Evolutionary conservation across 345 rosid species (phyloP), one percentile per base, ranked within the genome.

Genomic region (Arabidopsis suecica): DNA sequence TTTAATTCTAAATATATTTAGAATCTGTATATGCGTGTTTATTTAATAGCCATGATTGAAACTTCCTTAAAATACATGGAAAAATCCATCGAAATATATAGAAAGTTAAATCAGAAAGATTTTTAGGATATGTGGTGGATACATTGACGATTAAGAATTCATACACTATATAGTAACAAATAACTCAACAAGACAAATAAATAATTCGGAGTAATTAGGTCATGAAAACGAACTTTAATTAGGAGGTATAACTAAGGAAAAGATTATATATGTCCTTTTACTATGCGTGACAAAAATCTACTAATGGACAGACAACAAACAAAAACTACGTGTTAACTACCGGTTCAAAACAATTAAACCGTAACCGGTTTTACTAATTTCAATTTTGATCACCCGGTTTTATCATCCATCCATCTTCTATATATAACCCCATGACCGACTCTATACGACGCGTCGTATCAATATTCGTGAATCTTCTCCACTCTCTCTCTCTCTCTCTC

Each of bases 351-450:
- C 1, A 65, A 0, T 22, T 34, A 1, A 67, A 68, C 58, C 65
- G 16, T 20, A 61, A 14, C 18, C 65, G 59, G 58, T 9, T 54
- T 54, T 0, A 57, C 0, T 11, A 61, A 25, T 44, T 61, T 12
- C 10, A 13, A 23, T 10, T 34, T 64, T 56, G 0, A 18, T 22
- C 3, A 12, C 0, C 77, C 81, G 77, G 81, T 71, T 77, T 30
- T 32, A 2, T 58, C 45, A 13, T 10, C 10, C 45, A 13, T 10
- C 10, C 42, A 5, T 22, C 37, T n/a, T 58, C 68, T 78, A 51
- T 78, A 50, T 11, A 78, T 78, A 78, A 3, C 62, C 50, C 73
- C 9, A 5, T 40, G 40, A 59, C 68, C 68, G 72, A 58, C 77
- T 58, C 34, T 37, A 9, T 30, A 28, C n/a, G 6, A 69, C 80